Evolutionary conservation across 2,329 filamentous ascomycete genomes (phyloP).

Genomic region (Aspergillus thermomutatus): DNA sequence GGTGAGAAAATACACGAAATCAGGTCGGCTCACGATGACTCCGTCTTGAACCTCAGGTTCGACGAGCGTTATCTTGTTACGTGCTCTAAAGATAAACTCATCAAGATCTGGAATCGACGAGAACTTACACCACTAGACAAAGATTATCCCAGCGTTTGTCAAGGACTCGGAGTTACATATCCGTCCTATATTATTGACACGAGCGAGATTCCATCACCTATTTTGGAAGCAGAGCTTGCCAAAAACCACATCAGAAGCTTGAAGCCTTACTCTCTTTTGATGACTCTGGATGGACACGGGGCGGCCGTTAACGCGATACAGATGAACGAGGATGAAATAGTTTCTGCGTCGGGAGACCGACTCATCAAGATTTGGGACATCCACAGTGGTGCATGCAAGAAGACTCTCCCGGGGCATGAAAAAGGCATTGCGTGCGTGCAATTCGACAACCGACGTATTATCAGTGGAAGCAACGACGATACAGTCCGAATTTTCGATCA

Average conservation of each 20-base stretch:
- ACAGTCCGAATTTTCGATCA: conserved; percentile 94
- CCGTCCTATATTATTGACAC: conserved; percentile 56
- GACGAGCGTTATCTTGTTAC: conserved; percentile 89
- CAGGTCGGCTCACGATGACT: conserved; percentile 75
- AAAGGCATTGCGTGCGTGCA: conserved; percentile 98
- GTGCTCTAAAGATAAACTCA: conserved; percentile 94
- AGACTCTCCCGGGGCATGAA: conserved; percentile 79
- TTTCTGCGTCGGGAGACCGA: conserved; percentile 91
- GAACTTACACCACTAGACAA: conserved; percentile 53
- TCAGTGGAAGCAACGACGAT: conserved; percentile 94
- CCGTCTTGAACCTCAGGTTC: conserved; percentile 89
- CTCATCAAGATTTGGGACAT: conserved; percentile 95
- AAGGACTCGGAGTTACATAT: conserved; percentile 44
- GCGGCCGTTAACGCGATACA: conserved; percentile 97
- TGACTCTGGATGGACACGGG: conserved; percentile 75
- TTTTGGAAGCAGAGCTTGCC: conserved; percentile 42
- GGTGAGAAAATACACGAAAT: conserved; percentile 78
- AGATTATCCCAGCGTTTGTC: conserved; percentile 43
- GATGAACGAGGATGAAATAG: conserved; percentile 78
- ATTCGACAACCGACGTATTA: conserved; percentile 88
- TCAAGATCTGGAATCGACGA: conserved; percentile 90
- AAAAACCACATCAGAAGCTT: conserved; percentile 42
- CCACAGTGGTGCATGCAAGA: conserved; percentile 69
- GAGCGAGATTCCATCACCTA: conserved; percentile 36
- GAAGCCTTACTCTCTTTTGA: conserved; percentile 72